These are phyloP conservation scores for Pichia paraexigua DNA, from an alignment of 805 yeast species.

Conservation along the genomic window DNA sequence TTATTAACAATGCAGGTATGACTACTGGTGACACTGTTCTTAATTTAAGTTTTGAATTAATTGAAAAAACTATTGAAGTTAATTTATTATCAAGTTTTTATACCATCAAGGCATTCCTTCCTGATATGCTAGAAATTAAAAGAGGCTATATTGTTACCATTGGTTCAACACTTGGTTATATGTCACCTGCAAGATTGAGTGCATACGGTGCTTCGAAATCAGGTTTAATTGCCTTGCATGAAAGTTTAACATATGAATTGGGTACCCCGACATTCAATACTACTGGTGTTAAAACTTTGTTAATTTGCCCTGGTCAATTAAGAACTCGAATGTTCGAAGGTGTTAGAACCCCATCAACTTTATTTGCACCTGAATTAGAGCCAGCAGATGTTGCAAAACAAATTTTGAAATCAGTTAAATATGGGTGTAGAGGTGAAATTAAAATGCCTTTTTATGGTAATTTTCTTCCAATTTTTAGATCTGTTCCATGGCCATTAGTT, in stretches of 20 bases:
- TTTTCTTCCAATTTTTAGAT: slow-evolving; percentile 62
- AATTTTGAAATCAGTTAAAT: slow-evolving; percentile 46
- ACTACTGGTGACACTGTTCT: slow-evolving; percentile 49
- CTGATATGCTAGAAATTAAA: slow-evolving; percentile 51
- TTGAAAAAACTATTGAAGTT: slow-evolving; percentile 54
- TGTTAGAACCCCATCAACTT: slow-evolving; percentile 58
- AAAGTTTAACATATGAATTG: slow-evolving; percentile 64
- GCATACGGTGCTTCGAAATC: slow-evolving; percentile 90
- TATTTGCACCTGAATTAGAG: slow-evolving; percentile 77
- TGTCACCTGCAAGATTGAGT: slow-evolving; percentile 72
- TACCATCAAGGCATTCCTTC: slow-evolving; percentile 62
- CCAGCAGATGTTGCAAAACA: slow-evolving; percentile 56
- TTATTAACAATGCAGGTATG: slow-evolving; percentile 85
- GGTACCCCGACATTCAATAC: slow-evolving; percentile 41
- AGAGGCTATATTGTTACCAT: slow-evolving; percentile 76
- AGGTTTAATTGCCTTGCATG: slow-evolving; percentile 78
- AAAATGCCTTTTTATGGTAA: slow-evolving; percentile 72
- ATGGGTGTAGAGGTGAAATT: slow-evolving; percentile 62
- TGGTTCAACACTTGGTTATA: slow-evolving; percentile 77
- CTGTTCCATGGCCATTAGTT: slow-evolving; percentile 63
- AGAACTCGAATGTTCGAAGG: slow-evolving; percentile 66
- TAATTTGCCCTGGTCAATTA: slow-evolving; percentile 85
- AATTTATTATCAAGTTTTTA: slow-evolving; percentile 66
- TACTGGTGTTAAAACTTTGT: slow-evolving; percentile 57
- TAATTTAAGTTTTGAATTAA: slow-evolving; percentile 47